Percentiles rank a stretch among this genome's conserved stretches.
Conservation (phyloP, 225 moss, liverwort and hornwort species). For the Ulota crispa region DNA sequence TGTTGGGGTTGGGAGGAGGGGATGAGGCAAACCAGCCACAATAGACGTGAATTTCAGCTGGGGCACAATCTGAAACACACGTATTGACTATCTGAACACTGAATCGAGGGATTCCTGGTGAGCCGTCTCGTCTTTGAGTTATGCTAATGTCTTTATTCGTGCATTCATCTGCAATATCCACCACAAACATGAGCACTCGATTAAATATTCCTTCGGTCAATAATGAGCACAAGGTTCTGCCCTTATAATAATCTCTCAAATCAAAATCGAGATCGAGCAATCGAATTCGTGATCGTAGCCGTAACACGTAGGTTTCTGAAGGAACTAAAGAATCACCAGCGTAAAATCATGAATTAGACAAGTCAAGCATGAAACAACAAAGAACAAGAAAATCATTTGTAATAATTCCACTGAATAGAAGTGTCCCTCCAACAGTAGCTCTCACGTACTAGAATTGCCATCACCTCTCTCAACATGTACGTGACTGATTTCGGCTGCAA, state of each 20-base stretch:
- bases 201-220: slow-evolving; percentile 28
- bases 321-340: not conserved
- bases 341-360: not conserved
- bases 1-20: slow-evolving; percentile 57
- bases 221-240: slow-evolving; percentile 1
- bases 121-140: slow-evolving; percentile 63
- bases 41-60: slow-evolving; percentile 55
- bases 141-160: slow-evolving; percentile 70
- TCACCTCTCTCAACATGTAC: slow-evolving; percentile 7
- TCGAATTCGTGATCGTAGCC: not conserved
- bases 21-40: slow-evolving; percentile 66
- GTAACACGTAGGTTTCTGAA: not conserved
- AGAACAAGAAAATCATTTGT: not conserved
- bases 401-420: slow-evolving; percentile 14
- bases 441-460: not conserved
- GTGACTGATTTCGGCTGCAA: not conserved
- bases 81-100: slow-evolving; percentile 66
- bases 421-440: not conserved
- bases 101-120: slow-evolving; percentile 58
- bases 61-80: slow-evolving; percentile 62
- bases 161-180: slow-evolving; percentile 58
- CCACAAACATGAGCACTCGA: slow-evolving; percentile 39
- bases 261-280: not conserved
- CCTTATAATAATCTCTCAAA: not conserved
- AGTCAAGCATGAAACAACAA: not conserved